A percentile compares a stretch with the other conserved stretches of the same genome.
Conservation (phyloP, 768 basidiomycete genomes). For the Pleurotus djamor region DNA sequence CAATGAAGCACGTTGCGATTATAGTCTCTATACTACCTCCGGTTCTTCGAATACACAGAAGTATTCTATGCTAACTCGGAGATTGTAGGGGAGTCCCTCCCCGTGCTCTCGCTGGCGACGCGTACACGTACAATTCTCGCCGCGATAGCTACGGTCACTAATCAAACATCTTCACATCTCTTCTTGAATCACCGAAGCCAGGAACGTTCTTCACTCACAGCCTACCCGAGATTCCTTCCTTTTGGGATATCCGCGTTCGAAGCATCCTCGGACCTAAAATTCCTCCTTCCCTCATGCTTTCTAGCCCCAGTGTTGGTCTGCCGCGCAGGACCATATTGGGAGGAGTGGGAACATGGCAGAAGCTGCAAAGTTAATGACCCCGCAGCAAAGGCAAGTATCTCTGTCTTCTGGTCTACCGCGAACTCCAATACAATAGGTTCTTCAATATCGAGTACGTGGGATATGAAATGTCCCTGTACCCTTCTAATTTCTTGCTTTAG, state of each 20-base stretch:
- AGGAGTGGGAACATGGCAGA: constrained; percentile 1
- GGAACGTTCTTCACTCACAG: constrained; percentile 41
- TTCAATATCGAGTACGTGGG: too few relatives aligned
- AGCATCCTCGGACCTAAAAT: constrained; percentile 10
- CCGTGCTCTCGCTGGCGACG: constrained; percentile 25
- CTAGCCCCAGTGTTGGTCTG: constrained; percentile 21
- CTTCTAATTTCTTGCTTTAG: too few relatives aligned
- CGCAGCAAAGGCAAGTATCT: background rate
- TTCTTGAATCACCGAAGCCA: constrained; percentile 18
- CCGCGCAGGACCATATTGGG: constrained; percentile 20
- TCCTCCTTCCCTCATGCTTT: constrained; percentile 15
- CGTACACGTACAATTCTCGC: constrained; percentile 29
- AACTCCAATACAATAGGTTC: too few relatives aligned
- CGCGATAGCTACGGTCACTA: constrained; percentile 18
- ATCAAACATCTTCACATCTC: constrained; percentile 15
- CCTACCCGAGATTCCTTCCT: constrained; percentile 65
- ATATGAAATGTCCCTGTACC: too few relatives aligned
- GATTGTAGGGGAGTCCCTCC: constrained; percentile 34
- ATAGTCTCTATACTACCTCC: constrained; percentile 46
- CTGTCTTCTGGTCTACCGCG: too few relatives aligned
- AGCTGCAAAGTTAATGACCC: background rate
- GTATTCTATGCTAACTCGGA: constrained; percentile 20
- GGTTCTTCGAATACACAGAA: constrained; percentile 5
- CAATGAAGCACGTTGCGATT: constrained; percentile 43
- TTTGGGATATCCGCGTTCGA: constrained; percentile 41